These are phyloP conservation scores for Eragrostis curvula DNA, from an alignment of 176 grass and related monocot species.

Conservation along the genomic window DNA sequence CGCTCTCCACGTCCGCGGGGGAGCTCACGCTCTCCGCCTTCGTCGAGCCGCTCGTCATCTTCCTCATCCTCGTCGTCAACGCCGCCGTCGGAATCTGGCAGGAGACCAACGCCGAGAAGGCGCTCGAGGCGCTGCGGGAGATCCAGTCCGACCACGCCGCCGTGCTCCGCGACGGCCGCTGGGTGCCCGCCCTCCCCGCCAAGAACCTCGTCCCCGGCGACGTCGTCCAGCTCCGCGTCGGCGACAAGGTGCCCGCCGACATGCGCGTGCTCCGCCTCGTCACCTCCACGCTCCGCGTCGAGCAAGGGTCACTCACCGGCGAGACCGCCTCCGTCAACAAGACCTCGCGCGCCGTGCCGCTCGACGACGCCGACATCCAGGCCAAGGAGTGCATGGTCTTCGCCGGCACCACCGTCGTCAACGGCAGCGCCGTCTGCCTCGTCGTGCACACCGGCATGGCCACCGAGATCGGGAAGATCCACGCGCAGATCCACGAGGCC, in stretches of 20 bases:
- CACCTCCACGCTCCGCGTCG: constrained; percentile 78
- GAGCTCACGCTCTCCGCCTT: constrained; percentile 67
- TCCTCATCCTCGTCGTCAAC: constrained; percentile 92
- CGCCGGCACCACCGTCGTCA: constrained; percentile 83
- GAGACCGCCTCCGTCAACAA: constrained; percentile 93
- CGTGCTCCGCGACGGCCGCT: constrained; percentile 60
- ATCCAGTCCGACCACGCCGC: constrained; percentile 88
- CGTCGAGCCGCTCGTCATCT: constrained; percentile 94
- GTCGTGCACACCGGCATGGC: constrained; percentile 84
- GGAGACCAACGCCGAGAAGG: constrained; percentile 93
- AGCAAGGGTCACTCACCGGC: constrained; percentile 90
- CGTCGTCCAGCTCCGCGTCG: constrained; percentile 75
- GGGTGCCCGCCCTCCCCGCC: constrained; percentile 55
- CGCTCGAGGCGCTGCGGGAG: constrained; percentile 77
- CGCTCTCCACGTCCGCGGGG: constrained; percentile 51
- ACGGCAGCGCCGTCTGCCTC: constrained; percentile 83
- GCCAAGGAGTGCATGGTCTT: constrained; percentile 96
- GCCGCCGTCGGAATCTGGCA: constrained; percentile 92
- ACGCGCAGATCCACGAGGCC: constrained; percentile 90
- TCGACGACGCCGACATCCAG: constrained; percentile 81
- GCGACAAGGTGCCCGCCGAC: constrained; percentile 92
- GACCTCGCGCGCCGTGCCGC: constrained; percentile 52
- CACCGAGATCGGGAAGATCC: constrained; percentile 95
- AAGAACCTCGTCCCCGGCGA: constrained; percentile 79
- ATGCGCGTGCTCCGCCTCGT: constrained; percentile 75